These are phyloP conservation scores for Citrus sp. DNA, from an alignment of 345 rosid species.

Conservation along the genomic window DNA sequence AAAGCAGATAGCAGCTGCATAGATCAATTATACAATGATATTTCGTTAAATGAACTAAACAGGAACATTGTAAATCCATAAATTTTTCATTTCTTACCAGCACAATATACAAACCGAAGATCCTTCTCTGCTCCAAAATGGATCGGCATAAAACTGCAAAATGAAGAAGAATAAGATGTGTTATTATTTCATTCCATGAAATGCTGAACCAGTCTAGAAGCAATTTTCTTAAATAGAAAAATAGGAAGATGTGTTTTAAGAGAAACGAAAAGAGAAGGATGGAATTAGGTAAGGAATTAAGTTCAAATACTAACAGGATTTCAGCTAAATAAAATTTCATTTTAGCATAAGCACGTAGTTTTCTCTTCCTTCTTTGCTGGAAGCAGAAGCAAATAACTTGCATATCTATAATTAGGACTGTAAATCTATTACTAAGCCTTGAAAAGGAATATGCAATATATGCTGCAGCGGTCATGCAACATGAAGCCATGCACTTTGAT, in stretches of 20 bases:
- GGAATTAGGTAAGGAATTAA: background rate
- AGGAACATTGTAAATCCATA: slow-evolving; percentile 4
- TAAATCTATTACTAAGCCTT: background rate
- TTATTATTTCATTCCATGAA: background rate
- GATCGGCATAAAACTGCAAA: slow-evolving; percentile 76
- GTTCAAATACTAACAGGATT: background rate
- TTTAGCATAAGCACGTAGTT: background rate
- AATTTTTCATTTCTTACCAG: slow-evolving; percentile 56
- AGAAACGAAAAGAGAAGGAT: background rate
- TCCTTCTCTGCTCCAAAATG: slow-evolving; percentile 84
- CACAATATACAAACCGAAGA: slow-evolving; percentile 88
- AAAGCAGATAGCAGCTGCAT: slow-evolving; percentile 77
- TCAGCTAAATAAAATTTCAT: background rate
- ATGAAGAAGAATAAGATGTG: slow-evolving; percentile 7
- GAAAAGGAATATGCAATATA: background rate
- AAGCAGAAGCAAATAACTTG: background rate
- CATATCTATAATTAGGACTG: background rate
- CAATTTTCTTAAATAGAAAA: background rate
- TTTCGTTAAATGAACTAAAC: slow-evolving; percentile 11
- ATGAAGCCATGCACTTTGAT: background rate
- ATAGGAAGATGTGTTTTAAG: background rate
- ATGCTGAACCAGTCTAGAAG: background rate
- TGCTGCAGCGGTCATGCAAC: background rate
- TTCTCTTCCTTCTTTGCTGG: background rate
- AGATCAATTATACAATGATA: slow-evolving; percentile 31